Conservation (phyloP, 129 eudicot genomes). For the Calendula officinalis region DNA sequence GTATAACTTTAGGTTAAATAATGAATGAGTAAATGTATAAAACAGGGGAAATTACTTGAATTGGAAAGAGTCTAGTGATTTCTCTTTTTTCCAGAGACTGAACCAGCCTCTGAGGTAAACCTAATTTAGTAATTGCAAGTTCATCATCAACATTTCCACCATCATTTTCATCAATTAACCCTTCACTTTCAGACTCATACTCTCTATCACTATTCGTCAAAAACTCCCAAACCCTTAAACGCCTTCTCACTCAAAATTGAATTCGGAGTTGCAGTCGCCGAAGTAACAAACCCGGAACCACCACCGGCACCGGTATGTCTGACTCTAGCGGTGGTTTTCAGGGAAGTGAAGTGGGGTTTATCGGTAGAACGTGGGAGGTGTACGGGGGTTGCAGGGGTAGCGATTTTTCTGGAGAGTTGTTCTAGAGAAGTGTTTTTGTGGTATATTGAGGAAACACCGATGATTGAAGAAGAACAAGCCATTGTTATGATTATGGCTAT, state of each 20-base stretch:
- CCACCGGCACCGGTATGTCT: slow-evolving; percentile 16
- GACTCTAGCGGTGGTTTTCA: slow-evolving; percentile 17
- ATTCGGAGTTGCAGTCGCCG: slow-evolving; percentile 77
- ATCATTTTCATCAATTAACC: slow-evolving; percentile 16
- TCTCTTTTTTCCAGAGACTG: slow-evolving; percentile 64
- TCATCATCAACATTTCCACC: slow-evolving; percentile 61
- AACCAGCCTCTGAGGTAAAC: slow-evolving; percentile 81
- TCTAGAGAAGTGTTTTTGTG: slow-evolving; percentile 63
- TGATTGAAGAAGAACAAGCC: slow-evolving; percentile 70
- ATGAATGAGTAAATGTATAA: no score
- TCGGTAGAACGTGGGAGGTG: slow-evolving; percentile 41
- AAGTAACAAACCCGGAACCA: slow-evolving; percentile 39
- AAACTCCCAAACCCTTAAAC: slow-evolving; percentile 64
- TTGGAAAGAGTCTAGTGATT: slow-evolving; percentile 81
- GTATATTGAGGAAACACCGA: slow-evolving; percentile 64
- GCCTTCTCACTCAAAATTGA: slow-evolving; percentile 91
- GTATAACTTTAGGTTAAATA: no score
- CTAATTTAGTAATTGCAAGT: slow-evolving; percentile 57
- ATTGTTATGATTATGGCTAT: slow-evolving; percentile 25
- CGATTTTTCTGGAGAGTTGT: slow-evolving; percentile 44
- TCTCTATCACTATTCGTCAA: slow-evolving; percentile 50
- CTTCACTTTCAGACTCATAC: slow-evolving; percentile 27
- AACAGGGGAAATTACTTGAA: slow-evolving; percentile 74
- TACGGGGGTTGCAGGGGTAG: no score
- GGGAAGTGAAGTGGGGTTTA: slow-evolving; percentile 35